Base-by-base conservation (phyloP, 768 basidiomycete species). In the Trametopsis cervina region DNA sequence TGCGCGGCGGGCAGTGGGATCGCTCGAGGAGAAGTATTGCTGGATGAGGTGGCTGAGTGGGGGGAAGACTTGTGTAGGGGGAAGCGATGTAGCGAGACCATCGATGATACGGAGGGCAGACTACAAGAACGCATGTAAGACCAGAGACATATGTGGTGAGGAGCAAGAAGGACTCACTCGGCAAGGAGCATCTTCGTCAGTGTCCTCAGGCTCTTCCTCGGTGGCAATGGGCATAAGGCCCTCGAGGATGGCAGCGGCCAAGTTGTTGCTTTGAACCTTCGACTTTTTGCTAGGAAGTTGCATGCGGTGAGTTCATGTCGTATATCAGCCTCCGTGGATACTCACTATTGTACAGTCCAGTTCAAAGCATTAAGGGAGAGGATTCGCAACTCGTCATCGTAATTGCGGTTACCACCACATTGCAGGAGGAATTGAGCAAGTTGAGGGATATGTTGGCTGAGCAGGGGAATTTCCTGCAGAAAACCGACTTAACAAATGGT, bases 211-310 rank as follows among this genome's bases (percentile, higher is more conserved):
- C 58, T 96, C 93, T 5, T 84, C 81, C 69, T 99, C 96, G 24
- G 89, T 85, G 3, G 91, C 85, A 58, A 98, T 89, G 39, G 93
- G 91, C 77, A 99, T 86, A 38, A 99, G 79, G 38, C 89, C 88
- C 56, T 90, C 82, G 49, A 98, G 77, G 61, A 99, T 95, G 22
- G 79, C 76, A 40, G 79, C 78, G 13, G 91, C 92, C 49, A 99
- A 75, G 61, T 80, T 80, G 51, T 92, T 77, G 57, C 78, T 78
- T 67, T 96, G 92, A 29, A 99, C 78, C 68, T 93, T 96, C 42
- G 85, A 84, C 71, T 97, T 97, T 81, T 98, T 99, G 73, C 90
- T 94, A n/a, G n/a, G n/a, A n/a, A n/a, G n/a, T n/a, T n/a, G n/a
- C n/a, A n/a, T n/a, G n/a, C n/a, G n/a, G n/a, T n/a, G n/a, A n/a